These are phyloP conservation scores for Aureobasidium namibiae DNA, from an alignment of 2,329 filamentous ascomycete genomes.

Conservation along the genomic window DNA sequence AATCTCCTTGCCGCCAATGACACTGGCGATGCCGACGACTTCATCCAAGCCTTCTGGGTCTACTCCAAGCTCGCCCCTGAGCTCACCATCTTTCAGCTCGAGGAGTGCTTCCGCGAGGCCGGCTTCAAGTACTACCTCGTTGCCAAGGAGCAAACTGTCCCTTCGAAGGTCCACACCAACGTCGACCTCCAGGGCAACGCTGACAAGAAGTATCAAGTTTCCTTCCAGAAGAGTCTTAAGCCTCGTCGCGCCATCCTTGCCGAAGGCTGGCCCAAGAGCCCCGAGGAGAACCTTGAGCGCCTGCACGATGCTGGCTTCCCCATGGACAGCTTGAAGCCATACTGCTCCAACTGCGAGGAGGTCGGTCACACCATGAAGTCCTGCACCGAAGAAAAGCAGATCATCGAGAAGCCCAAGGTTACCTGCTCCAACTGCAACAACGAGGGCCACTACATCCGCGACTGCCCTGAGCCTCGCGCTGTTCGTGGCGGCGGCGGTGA, in stretches of 20 bases:
- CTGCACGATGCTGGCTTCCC: conserved; percentile 44
- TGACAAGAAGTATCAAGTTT: conserved; percentile 43
- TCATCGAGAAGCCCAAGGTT: conserved; percentile 32
- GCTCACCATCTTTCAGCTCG: conserved; percentile 52
- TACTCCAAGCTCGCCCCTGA: conserved; percentile 55
- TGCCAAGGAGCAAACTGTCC: conserved; percentile 48
- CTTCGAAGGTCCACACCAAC: conserved; percentile 51
- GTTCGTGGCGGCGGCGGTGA: conserved; percentile 11
- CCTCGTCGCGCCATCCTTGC: conserved; percentile 39
- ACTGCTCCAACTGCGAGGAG: conserved; percentile 44
- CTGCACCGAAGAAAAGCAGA: conserved; percentile 41
- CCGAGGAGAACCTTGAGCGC: conserved; percentile 45
- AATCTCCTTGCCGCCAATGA: conserved; percentile 45
- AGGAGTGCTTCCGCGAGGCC: conserved; percentile 50
- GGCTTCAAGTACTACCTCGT: conserved; percentile 53
- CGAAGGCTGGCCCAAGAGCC: conserved; percentile 40
- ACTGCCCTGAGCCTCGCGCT: conserved; percentile 39
- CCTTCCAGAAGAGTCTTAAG: conserved; percentile 40
- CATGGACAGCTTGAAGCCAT: conserved; percentile 41
- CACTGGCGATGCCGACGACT: conserved; percentile 53
- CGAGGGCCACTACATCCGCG: conserved; percentile 30
- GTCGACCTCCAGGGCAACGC: conserved; percentile 63
- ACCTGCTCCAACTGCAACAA: conserved; percentile 43
- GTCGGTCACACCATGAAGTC: conserved; percentile 39
- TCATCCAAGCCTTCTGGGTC: conserved; percentile 32